Percentiles rank a stretch among this genome's conserved stretches.
phyloP scores from a whole-genome alignment of 2,329 filamentous ascomycete genomes.

The Paracamarosporium sp. region DNA sequence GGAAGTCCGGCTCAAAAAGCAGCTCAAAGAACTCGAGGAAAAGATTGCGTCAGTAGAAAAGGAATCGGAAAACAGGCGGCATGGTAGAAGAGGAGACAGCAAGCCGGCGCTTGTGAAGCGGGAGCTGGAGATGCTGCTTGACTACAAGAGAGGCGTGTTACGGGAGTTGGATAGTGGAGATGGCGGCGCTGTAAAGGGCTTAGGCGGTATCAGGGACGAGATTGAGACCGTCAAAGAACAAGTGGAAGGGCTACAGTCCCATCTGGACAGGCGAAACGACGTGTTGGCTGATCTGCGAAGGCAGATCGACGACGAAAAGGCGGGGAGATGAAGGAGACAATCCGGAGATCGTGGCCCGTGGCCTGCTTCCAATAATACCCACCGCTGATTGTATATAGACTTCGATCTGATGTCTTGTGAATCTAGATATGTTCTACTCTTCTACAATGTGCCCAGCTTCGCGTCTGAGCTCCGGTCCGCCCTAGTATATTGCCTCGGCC shows the following conservation, averaged over 20 bases:
- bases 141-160: conserved; percentile 88
- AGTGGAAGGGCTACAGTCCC: conserved; percentile 85
- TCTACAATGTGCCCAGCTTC: neutral
- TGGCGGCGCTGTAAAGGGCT: conserved; percentile 65
- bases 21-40: conserved; percentile 85
- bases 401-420: neutral
- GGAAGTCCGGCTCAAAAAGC: conserved; percentile 92
- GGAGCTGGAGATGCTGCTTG: conserved; percentile 90
- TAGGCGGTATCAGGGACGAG: conserved; percentile 84
- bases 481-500: conserved; percentile 34
- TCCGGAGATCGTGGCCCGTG: no score
- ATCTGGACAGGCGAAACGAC: conserved; percentile 78
- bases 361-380: neutral
- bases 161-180: conserved; percentile 76
- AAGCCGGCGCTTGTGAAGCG: conserved; percentile 93
- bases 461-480: neutral
- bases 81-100: conserved; percentile 67
- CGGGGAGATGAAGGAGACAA: conserved; percentile 39
- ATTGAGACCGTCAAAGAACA: conserved; percentile 91
- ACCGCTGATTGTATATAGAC: neutral
- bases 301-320: conserved; percentile 88
- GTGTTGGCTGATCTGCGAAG: conserved; percentile 77
- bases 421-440: neutral
- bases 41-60: conserved; percentile 86
- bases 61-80: conserved; percentile 66